Evolutionary conservation across 2,329 filamentous ascomycete species (phyloP).

Genomic region (Penicillium janthinellum): DNA sequence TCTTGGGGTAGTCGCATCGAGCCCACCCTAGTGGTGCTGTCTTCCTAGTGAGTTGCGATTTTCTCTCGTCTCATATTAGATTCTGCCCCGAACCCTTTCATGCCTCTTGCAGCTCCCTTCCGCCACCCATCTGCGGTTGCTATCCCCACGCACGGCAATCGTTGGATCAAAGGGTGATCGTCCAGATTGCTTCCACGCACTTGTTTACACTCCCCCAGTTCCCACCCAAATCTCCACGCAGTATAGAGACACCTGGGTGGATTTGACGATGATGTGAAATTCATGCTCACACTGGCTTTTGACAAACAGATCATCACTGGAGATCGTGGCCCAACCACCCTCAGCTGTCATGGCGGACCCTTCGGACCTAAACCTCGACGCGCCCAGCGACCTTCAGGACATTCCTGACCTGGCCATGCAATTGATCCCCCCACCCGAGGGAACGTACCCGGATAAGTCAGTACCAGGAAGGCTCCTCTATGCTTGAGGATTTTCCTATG

Average conservation of each 20-base stretch:
- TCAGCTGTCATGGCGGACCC: conserved; percentile 43
- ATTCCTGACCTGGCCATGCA: conserved; percentile 48
- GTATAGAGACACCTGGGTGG: conserved; percentile 1
- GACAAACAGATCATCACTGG: conserved; percentile 6
- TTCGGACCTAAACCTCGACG: conserved; percentile 47
- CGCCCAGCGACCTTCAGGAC: conserved; percentile 49
- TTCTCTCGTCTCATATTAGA: neutral
- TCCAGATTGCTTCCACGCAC: conserved; percentile 45
- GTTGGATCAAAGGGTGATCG: conserved; percentile 22
- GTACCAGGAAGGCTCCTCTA: conserved; percentile 9
- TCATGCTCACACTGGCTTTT: conserved; percentile 18
- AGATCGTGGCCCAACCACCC: conserved; percentile 21
- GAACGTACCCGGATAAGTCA: conserved; percentile 49
- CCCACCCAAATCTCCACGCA: conserved; percentile 13
- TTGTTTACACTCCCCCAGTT: conserved; percentile 26
- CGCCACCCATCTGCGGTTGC: conserved; percentile 11
- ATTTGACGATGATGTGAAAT: conserved; percentile 24
- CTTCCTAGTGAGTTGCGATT: neutral
- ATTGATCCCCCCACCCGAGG: conserved; percentile 45
- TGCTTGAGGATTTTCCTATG: neutral
- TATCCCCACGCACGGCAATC: conserved; percentile 44
- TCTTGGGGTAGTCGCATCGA: conserved; percentile 9
- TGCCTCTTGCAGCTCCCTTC: conserved; percentile 3
- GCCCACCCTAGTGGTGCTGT: neutral
- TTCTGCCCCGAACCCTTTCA: neutral